Evolutionary conservation across 2,329 filamentous ascomycete species (phyloP).

Genomic region (Trichophaea hybrida): DNA sequence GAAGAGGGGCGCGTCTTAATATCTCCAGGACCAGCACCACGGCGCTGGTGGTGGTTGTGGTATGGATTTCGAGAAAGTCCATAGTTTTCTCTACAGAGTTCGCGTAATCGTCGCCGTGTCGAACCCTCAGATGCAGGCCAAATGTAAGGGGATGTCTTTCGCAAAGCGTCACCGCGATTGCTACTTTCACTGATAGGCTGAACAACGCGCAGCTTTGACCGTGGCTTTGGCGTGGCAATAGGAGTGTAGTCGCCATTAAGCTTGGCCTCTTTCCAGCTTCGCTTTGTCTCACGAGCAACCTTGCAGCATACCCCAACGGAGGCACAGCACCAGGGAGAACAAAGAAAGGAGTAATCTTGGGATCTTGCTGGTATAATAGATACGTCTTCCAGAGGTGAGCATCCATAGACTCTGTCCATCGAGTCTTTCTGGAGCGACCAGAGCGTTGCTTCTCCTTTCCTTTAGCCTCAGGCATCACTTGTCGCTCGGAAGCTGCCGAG

Average conservation of each 20-base stretch:
- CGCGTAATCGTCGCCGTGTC: constrained; percentile 47
- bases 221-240: constrained; percentile 19
- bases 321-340: constrained; percentile 50
- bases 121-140: constrained; percentile 35
- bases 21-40: background rate
- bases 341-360: constrained; percentile 51
- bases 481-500: constrained; percentile 7
- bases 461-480: background rate
- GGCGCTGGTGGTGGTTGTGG: constrained; percentile 33
- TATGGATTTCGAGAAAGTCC: constrained; percentile 32
- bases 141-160: constrained; percentile 27
- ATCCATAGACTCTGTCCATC: constrained; percentile 51
- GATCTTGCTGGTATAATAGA: constrained; percentile 49
- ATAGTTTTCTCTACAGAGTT: constrained; percentile 39
- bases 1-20: constrained; percentile 14
- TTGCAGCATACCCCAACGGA: constrained; percentile 48
- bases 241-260: constrained; percentile 27
- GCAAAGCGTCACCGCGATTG: constrained; percentile 23
- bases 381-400: constrained; percentile 53
- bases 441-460: constrained; percentile 5
- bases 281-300: constrained; percentile 50
- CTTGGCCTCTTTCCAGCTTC: constrained; percentile 51
- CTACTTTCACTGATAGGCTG: constrained; percentile 14
- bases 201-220: constrained; percentile 23
- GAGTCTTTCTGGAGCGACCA: constrained; percentile 22